phyloP scores from a whole-genome alignment of 192 early-diverging fungal species.

The Dimargaris xerosporica region DNA sequence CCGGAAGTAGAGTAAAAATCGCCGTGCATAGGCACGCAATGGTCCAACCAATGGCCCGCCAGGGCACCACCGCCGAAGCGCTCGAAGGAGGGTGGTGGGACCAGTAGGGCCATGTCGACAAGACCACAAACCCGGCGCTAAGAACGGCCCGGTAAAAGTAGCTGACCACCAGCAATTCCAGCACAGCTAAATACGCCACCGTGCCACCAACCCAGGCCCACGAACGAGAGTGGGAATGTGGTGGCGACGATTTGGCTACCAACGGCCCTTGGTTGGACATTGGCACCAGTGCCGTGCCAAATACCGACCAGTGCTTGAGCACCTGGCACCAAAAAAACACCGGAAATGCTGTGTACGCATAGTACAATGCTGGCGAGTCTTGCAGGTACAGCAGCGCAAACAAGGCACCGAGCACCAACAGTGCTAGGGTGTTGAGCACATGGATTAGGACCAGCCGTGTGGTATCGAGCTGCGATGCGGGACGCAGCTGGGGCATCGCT shows the following conservation, averaged over 20 bases:
- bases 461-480: neutral
- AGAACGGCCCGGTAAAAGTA: slow-evolving; percentile 68
- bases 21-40: slow-evolving; percentile 51
- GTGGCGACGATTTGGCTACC: no score
- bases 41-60: slow-evolving; percentile 33
- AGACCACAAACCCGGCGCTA: slow-evolving; percentile 41
- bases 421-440: slow-evolving; percentile 23
- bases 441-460: neutral
- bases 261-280: slow-evolving; percentile 12
- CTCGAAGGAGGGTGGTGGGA: no score
- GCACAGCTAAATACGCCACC: slow-evolving; percentile 38
- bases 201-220: slow-evolving; percentile 26
- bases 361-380: slow-evolving; percentile 70
- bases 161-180: slow-evolving; percentile 75
- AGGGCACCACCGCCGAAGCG: neutral
- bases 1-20: slow-evolving; percentile 76
- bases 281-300: slow-evolving; percentile 15
- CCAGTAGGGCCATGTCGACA: slow-evolving; percentile 49
- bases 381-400: slow-evolving; percentile 51
- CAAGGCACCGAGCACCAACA: slow-evolving; percentile 26
- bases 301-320: slow-evolving; percentile 20
- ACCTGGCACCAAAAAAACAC: slow-evolving; percentile 69
- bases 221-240: slow-evolving; percentile 13
- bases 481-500: no score
- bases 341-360: slow-evolving; percentile 75